Percentiles rank a stretch among this genome's conserved stretches.
Conservation (phyloP, 2,329 filamentous ascomycete genomes). For the Diaporthe sp. region DNA sequence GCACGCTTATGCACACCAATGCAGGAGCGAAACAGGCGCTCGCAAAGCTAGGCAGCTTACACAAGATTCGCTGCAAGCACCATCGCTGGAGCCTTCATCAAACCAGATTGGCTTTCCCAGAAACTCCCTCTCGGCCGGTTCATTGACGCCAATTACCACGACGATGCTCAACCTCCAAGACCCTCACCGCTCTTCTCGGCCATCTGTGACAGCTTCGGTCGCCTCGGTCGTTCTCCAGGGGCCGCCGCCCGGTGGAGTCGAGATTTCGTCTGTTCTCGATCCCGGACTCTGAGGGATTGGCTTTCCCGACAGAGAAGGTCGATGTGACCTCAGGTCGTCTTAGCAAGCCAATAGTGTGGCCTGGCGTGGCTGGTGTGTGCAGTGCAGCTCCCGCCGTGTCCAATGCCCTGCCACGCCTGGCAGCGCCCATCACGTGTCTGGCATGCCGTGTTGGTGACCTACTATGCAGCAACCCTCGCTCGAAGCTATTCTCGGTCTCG, state of each 20-base stretch:
- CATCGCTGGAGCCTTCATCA: conserved; percentile 24
- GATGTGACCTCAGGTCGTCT: conserved; percentile 26
- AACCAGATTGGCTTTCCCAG: conserved; percentile 13
- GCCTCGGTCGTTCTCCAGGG: background rate
- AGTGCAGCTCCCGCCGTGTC: background rate
- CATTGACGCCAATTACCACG: conserved; percentile 15
- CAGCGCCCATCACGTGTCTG: conserved; percentile 34
- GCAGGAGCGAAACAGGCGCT: conserved; percentile 40
- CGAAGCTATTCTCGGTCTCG: conserved; percentile 35
- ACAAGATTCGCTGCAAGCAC: conserved; percentile 31
- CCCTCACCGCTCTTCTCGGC: conserved; percentile 32
- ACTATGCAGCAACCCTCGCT: conserved; percentile 15
- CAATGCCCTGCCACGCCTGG: conserved; percentile 5
- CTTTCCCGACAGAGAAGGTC: conserved; percentile 24
- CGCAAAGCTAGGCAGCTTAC: conserved; percentile 7
- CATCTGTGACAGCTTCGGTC: background rate
- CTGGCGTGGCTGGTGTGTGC: conserved; percentile 9
- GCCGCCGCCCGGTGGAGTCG: conserved; percentile 13
- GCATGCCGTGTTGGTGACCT: conserved; percentile 8
- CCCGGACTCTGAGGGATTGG: conserved; percentile 13
- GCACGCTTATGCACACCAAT: conserved; percentile 38
- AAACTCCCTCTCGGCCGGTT: conserved; percentile 8
- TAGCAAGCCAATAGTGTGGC: conserved; percentile 27
- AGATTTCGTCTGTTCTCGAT: conserved; percentile 2
- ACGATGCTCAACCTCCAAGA: conserved; percentile 22